Conservation (phyloP, 441 rosid species). For the Arabidopsis hybrid region DNA sequence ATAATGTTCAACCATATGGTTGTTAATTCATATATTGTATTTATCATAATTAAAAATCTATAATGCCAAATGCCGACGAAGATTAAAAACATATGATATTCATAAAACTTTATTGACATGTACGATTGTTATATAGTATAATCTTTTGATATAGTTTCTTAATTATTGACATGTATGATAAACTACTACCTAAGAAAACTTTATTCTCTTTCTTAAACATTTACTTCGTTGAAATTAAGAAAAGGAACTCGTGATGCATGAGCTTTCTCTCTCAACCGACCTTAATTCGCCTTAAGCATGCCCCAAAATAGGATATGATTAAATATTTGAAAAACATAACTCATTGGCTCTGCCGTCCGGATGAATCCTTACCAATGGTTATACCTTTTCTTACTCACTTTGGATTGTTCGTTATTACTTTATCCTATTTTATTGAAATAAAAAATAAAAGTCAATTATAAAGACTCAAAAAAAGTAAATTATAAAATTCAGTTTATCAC, state of each 20-base stretch:
- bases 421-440: slow-evolving; percentile 11
- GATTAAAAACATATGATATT: background rate
- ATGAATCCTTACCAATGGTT: slow-evolving; percentile 35
- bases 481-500: slow-evolving; percentile 29
- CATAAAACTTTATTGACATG: slow-evolving; percentile 13
- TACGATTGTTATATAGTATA: background rate
- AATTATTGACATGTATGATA: slow-evolving; percentile 28
- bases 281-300: slow-evolving; percentile 26
- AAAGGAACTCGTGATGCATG: slow-evolving; percentile 20
- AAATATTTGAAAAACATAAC: slow-evolving; percentile 9
- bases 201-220: slow-evolving; percentile 12
- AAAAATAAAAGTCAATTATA: slow-evolving; percentile 32
- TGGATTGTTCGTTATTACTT: slow-evolving; percentile 36
- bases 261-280: slow-evolving; percentile 22
- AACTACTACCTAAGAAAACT: slow-evolving; percentile 2
- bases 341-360: slow-evolving; percentile 31
- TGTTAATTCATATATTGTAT: background rate
- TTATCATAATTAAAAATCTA: background rate
- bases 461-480: slow-evolving; percentile 24
- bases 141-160: background rate
- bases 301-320: slow-evolving; percentile 32
- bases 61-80: background rate
- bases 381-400: slow-evolving; percentile 16
- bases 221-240: background rate
- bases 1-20: background rate